Conservation (phyloP, 2,329 filamentous ascomycete genomes). For the Thelonectria rubi region DNA sequence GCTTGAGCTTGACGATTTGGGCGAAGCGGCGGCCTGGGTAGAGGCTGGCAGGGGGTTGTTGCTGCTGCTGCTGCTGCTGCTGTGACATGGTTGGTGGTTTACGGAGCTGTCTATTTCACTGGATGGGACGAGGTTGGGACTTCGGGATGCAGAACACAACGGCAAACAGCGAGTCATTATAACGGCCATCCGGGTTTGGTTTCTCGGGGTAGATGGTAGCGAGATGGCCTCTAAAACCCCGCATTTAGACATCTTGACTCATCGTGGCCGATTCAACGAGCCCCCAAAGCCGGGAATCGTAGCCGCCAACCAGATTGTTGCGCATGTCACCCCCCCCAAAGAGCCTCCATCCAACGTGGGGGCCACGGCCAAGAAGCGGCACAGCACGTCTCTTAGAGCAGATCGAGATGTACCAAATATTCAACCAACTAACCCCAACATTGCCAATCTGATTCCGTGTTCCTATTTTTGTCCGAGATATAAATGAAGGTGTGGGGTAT, state of each 20-base stretch:
- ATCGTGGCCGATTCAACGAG: neutral
- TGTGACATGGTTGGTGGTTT: neutral
- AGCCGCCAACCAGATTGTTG: too few species aligned
- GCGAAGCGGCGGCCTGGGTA: conserved; percentile 67
- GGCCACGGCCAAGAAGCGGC: neutral
- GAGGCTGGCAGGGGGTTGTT: neutral
- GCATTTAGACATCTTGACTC: conserved; percentile 11
- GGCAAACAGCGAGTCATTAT: neutral
- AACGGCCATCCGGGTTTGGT: neutral
- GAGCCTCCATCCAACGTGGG: neutral
- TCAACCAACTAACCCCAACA: neutral
- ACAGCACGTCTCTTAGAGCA: neutral
- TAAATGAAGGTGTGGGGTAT: conserved; percentile 18
- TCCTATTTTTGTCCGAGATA: conserved; percentile 7
- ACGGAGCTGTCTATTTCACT: neutral
- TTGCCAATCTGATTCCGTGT: conserved; percentile 11
- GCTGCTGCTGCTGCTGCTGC: neutral
- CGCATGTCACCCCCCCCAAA: neutral
- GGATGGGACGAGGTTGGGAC: neutral
- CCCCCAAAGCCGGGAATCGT: neutral
- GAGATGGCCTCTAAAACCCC: conserved; percentile 30
- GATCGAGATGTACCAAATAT: neutral
- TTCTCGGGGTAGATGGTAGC: conserved; percentile 35
- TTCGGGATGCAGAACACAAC: neutral
- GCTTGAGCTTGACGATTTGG: conserved; percentile 78